phyloP scores from a whole-genome alignment of 768 basidiomycete genomes.

The Austroboletus eburneus region DNA sequence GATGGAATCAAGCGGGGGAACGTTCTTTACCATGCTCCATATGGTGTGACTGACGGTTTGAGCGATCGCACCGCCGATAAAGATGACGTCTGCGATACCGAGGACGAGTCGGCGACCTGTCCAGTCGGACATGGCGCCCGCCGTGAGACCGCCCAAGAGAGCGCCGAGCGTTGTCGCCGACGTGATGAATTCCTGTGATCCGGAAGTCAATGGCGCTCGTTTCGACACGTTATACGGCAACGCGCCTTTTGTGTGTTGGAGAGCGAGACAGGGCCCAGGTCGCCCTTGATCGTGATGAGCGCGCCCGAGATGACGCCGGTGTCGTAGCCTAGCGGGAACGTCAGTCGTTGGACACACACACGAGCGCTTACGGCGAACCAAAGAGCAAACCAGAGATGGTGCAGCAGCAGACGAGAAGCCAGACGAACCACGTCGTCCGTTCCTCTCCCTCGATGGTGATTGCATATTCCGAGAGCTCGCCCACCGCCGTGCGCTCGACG shows the following conservation, averaged over 20 bases:
- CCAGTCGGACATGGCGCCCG: constrained; percentile 68
- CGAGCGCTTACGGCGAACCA: constrained; percentile 39
- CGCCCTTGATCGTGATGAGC: constrained; percentile 66
- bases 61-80: constrained; percentile 68
- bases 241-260: constrained; percentile 61
- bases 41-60: constrained; percentile 70
- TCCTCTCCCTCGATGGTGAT: constrained; percentile 65
- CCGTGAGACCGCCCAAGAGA: constrained; percentile 65
- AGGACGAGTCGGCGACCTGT: constrained; percentile 64
- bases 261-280: constrained; percentile 54
- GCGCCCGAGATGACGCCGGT: constrained; percentile 80
- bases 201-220: neutral
- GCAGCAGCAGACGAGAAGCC: constrained; percentile 71
- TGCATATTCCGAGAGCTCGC: constrained; percentile 56
- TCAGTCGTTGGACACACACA: neutral
- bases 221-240: no score
- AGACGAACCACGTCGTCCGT: constrained; percentile 67
- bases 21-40: constrained; percentile 55
- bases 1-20: neutral
- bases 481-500: constrained; percentile 18
- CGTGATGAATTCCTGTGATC: constrained; percentile 68
- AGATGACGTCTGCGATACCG: constrained; percentile 64
- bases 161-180: constrained; percentile 77
- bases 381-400: constrained; percentile 75
- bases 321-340: constrained; percentile 51